These are phyloP conservation scores for Colletotrichum sp. DNA, from an alignment of 2,329 filamentous ascomycete genomes.

Conservation along the genomic window DNA sequence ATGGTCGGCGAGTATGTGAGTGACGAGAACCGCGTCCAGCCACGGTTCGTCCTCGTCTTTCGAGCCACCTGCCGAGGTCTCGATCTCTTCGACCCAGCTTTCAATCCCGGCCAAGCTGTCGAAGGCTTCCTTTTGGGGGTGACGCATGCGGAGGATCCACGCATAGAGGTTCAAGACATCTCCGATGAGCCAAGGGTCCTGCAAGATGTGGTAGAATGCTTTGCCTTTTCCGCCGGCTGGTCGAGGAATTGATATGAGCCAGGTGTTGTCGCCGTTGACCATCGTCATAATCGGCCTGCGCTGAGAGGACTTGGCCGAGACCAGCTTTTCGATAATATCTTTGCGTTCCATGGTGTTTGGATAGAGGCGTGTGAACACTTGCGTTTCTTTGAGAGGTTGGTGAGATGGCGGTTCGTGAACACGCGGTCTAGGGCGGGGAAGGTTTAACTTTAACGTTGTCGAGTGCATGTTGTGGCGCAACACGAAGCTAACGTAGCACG, in stretches of 20 bases:
- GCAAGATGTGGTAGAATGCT: constrained; percentile 34
- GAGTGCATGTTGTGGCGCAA: not conserved
- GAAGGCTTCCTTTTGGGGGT: not conserved
- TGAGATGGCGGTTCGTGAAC: not conserved
- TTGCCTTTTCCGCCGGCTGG: constrained; percentile 24
- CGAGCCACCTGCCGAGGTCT: not conserved
- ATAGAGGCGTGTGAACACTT: fast-evolving
- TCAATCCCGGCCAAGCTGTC: not conserved
- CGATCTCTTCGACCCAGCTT: not conserved
- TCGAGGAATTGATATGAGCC: constrained; percentile 37
- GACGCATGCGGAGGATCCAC: not conserved
- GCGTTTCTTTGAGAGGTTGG: too few species aligned
- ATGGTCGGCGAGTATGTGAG: not conserved
- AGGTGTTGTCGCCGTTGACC: constrained; percentile 38
- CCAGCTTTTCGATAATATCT: not conserved
- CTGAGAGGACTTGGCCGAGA: not conserved
- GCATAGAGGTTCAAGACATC: not conserved
- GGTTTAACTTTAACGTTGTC: not conserved
- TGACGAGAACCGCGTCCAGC: constrained; percentile 1
- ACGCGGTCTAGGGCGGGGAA: not conserved
- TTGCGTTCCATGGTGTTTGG: not conserved
- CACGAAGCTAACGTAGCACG: not conserved
- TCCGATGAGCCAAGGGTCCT: constrained; percentile 38
- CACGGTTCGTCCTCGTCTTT: not conserved
- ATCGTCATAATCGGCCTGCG: constrained; percentile 31